Evolutionary conservation across 257 asterid species (phyloP).

Genomic region (Avicennia marina): DNA sequence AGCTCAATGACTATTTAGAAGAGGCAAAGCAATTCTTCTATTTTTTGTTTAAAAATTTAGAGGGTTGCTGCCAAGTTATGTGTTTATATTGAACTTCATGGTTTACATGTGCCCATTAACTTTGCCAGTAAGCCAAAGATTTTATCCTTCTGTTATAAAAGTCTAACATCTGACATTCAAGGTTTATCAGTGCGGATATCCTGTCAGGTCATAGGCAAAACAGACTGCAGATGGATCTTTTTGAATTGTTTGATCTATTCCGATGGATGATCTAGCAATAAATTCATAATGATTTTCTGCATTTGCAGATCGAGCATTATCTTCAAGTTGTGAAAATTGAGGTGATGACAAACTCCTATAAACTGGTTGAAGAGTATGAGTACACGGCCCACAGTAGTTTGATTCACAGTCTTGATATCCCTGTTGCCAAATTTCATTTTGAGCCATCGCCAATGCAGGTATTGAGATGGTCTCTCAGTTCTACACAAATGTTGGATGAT

Average conservation of each 20-base stretch:
- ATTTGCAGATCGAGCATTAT: conserved; percentile 89
- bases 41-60: too few relatives aligned
- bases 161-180: neutral
- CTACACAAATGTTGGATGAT: neutral
- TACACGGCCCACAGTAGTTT: conserved; percentile 97
- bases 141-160: neutral
- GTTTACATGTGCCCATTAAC: too few relatives aligned
- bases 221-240: neutral
- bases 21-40: too few relatives aligned
- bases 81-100: too few relatives aligned
- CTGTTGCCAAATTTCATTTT: conserved; percentile 79
- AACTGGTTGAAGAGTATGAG: conserved; percentile 82
- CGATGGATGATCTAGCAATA: conserved; percentile 7
- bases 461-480: conserved; percentile 8
- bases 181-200: neutral
- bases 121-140: neutral
- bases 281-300: neutral
- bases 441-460: conserved; percentile 98
- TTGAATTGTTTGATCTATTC: neutral
- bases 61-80: too few relatives aligned
- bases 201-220: neutral
- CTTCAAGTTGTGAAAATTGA: conserved; percentile 93
- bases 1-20: too few relatives aligned
- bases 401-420: conserved; percentile 69
- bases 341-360: conserved; percentile 79